A percentile compares a stretch with the other conserved stretches of the same genome.
Conservation (phyloP, 78 protist species). For the Chrysochromulina tobinii region DNA sequence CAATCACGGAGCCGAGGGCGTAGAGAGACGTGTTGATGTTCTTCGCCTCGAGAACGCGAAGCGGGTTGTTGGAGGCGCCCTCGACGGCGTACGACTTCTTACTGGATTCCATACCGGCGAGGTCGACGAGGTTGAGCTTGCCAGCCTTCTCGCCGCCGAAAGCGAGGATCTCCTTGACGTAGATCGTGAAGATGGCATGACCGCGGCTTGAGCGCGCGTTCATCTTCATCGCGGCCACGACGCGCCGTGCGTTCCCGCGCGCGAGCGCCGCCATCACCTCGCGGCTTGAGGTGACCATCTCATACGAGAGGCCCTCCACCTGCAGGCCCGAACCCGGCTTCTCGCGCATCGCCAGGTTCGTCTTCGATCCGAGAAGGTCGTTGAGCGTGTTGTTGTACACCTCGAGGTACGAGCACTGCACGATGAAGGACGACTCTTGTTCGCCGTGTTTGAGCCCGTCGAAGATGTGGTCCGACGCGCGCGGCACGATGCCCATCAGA, state of each 20-base stretch:
- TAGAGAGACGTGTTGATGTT: constrained; percentile 67
- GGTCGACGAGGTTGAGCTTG: too few species aligned
- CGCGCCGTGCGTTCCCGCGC: background rate
- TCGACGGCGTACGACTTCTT: constrained; percentile 58
- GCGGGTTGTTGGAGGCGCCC: background rate
- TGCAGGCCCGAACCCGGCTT: too few species aligned
- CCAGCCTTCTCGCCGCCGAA: too few species aligned
- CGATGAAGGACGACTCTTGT: background rate
- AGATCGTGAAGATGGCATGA: background rate
- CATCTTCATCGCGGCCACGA: background rate
- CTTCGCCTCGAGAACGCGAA: constrained; percentile 57
- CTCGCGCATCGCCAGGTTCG: background rate
- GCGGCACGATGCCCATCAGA: background rate
- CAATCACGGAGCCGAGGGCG: constrained; percentile 58
- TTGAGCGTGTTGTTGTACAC: constrained; percentile 73
- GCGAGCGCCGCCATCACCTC: background rate
- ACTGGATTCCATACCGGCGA: too few species aligned
- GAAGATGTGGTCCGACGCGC: background rate
- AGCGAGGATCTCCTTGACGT: background rate
- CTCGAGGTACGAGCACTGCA: constrained; percentile 65
- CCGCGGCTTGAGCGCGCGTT: background rate
- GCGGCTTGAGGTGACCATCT: background rate
- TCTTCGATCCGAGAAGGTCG: constrained; percentile 71
- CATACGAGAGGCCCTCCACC: background rate
- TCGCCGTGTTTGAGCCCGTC: background rate